phyloP scores from a whole-genome alignment of 2,329 filamentous ascomycete genomes.

The Ophiostoma sp. region DNA sequence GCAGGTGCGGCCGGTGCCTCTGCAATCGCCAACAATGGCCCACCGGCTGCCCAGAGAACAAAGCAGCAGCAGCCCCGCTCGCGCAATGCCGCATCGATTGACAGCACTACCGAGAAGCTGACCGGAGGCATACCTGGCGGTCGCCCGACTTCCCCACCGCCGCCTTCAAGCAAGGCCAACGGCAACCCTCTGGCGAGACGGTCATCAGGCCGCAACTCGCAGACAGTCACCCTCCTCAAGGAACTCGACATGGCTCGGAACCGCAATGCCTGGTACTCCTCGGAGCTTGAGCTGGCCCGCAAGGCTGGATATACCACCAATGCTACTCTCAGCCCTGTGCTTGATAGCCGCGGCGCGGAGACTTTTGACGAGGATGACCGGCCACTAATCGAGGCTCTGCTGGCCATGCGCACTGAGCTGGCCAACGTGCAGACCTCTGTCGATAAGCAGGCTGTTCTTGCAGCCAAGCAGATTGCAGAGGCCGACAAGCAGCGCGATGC shows the following conservation, averaged over 20 bases:
- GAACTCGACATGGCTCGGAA: slow-evolving; percentile 81
- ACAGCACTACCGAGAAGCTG: slow-evolving; percentile 55
- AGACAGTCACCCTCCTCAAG: slow-evolving; percentile 71
- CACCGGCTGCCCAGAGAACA: slow-evolving; percentile 33
- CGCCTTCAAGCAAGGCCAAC: slow-evolving; percentile 46
- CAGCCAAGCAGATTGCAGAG: slow-evolving; percentile 85
- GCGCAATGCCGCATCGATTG: slow-evolving; percentile 55
- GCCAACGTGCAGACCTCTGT: slow-evolving; percentile 85
- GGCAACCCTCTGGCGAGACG: slow-evolving; percentile 52
- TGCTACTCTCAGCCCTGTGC: slow-evolving; percentile 60
- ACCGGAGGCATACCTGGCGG: slow-evolving; percentile 34
- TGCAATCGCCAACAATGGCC: slow-evolving; percentile 3
- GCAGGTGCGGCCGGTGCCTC: slow-evolving; percentile 30
- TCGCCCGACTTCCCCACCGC: slow-evolving; percentile 51
- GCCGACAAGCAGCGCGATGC: slow-evolving; percentile 91
- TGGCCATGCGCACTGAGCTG: slow-evolving; percentile 86
- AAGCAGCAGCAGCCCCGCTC: slow-evolving; percentile 45
- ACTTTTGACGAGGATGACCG: slow-evolving; percentile 88
- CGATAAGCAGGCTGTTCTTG: slow-evolving; percentile 77
- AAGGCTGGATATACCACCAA: slow-evolving; percentile 82
- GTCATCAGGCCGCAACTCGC: slow-evolving; percentile 56
- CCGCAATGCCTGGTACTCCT: slow-evolving; percentile 94
- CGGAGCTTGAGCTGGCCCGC: slow-evolving; percentile 83
- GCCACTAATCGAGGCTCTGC: slow-evolving; percentile 82
- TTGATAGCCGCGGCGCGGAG: slow-evolving; percentile 72